phyloP scores from a whole-genome alignment of 2,329 filamentous ascomycete genomes.

The Alternaria ethzedia region DNA sequence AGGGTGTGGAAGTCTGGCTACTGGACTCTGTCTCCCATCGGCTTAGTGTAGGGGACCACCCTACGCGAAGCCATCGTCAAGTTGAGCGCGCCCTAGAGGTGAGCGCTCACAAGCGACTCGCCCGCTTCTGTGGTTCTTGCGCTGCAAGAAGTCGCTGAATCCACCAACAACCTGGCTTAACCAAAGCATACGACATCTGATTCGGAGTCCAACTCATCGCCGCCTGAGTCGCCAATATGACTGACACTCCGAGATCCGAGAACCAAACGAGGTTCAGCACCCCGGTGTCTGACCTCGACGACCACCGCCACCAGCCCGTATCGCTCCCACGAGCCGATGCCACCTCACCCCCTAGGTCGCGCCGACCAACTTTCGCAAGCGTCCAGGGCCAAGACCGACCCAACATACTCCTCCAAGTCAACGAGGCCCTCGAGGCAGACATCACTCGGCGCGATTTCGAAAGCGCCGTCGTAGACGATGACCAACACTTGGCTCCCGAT shows the following conservation, averaged over 20 bases:
- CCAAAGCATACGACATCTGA: conserved; percentile 11
- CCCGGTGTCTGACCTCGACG: conserved; percentile 81
- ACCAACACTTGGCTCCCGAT: conserved; percentile 52
- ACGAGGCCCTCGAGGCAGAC: conserved; percentile 52
- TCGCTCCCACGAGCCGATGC: conserved; percentile 67
- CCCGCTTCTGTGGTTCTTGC: conserved; percentile 44
- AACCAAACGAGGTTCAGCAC: conserved; percentile 72
- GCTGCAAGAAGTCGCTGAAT: conserved; percentile 30
- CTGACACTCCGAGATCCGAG: conserved; percentile 70
- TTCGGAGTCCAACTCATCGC: conserved; percentile 31
- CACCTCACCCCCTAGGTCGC: conserved; percentile 55
- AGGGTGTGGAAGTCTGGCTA: conserved; percentile 38
- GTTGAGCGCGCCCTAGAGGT: conserved; percentile 59
- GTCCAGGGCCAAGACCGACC: conserved; percentile 57
- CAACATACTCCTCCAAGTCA: conserved; percentile 53
- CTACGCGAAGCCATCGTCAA: conserved; percentile 58
- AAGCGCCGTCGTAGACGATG: conserved; percentile 81
- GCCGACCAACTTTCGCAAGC: conserved; percentile 77
- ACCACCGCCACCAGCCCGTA: conserved; percentile 75
- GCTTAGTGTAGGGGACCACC: conserved; percentile 55
- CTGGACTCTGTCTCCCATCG: conserved; percentile 30
- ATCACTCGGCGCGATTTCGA: conserved; percentile 79
- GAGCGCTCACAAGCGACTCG: conserved; percentile 63
- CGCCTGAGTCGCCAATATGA: conserved; percentile 51
- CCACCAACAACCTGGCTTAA: conserved; percentile 13